Base-by-base conservation (phyloP, 176 grass and related monocot genomes). In the Zea mays region DNA sequence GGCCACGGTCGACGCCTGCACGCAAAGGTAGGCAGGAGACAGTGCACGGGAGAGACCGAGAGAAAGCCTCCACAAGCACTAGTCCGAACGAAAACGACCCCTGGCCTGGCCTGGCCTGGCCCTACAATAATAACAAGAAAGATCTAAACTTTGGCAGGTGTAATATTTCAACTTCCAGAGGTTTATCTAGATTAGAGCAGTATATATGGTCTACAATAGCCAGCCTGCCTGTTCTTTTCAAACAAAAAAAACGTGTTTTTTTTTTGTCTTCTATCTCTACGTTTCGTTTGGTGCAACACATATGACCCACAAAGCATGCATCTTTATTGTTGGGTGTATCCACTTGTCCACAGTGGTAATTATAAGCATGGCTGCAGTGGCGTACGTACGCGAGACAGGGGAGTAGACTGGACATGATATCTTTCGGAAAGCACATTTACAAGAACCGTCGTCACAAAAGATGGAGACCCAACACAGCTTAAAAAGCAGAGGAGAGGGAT, bases 341-440 rank as follows among this genome's bases (percentile, higher is more conserved):
- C 44, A 42, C 43, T 43, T 43, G 69, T 74, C 56, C 17, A 78
- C 19, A 62, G 65, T 61, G 15, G 63, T 6, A 48, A 83, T 61
- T 0, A 77, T 62, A 77, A 42, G 64, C 72, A 6, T 36, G 34
- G 46, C 49, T 59, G 5, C 11, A 15, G 72, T 8, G 49, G 13
- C 1, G 74, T 64, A 77, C 74, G 45, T 51, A 78, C 62, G 3
- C 44, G 37, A 56, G 44, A 77, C 6, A 44, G 7, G 21, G 33
- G 21, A 55, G 34, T 59, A 75, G 68, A 85, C 55, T 79, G 47
- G 60, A 79, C 83, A 73, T 85, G 75, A 57, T 57, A 57, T 1
- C 54, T 57, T 57, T 57, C 54, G 20, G 17, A 56, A 57, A 57
- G 54, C 54, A 17, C 54, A 56, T 56, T 56, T 56, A 56, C 54